Conservation (phyloP, 1,284 basidiomycete genomes). For the Naganishia liquefaciens region DNA sequence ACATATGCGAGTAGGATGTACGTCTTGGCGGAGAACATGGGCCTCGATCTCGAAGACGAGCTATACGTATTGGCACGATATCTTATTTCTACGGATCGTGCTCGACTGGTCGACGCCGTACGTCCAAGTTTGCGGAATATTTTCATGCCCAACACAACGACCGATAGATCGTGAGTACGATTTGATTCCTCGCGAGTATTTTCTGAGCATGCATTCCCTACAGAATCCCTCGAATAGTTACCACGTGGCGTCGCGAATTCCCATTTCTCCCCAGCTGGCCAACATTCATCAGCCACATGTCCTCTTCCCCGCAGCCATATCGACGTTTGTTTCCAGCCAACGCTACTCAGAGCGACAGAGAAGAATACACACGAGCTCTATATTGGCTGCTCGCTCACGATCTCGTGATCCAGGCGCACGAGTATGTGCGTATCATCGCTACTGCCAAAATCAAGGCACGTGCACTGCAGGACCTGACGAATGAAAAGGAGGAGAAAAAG, state of each 20-base stretch:
- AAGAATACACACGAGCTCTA: constrained; percentile 77
- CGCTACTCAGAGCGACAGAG: constrained; percentile 52
- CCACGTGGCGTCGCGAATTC: constrained; percentile 56
- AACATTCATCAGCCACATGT: constrained; percentile 69
- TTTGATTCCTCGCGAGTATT: too few species aligned
- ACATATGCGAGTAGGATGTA: constrained; percentile 61
- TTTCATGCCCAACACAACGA: constrained; percentile 71
- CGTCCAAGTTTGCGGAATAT: constrained; percentile 78
- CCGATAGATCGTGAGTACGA: constrained; percentile 65
- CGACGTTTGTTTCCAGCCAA: constrained; percentile 44
- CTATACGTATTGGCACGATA: constrained; percentile 84
- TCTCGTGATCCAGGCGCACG: constrained; percentile 79
- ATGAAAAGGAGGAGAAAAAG: constrained; percentile 19
- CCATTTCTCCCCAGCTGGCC: constrained; percentile 70
- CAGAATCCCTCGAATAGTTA: constrained; percentile 29
- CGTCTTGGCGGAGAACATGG: constrained; percentile 80
- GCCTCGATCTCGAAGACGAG: constrained; percentile 82
- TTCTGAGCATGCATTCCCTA: too few species aligned
- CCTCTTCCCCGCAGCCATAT: constrained; percentile 68
- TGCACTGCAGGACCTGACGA: constrained; percentile 40
- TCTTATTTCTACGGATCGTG: constrained; percentile 84
- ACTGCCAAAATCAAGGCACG: constrained; percentile 71
- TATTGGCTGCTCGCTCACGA: constrained; percentile 88
- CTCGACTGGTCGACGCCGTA: constrained; percentile 83
- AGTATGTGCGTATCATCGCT: constrained; percentile 80